phyloP scores from a whole-genome alignment of 768 basidiomycete genomes.

The Mycena kentingensis region DNA sequence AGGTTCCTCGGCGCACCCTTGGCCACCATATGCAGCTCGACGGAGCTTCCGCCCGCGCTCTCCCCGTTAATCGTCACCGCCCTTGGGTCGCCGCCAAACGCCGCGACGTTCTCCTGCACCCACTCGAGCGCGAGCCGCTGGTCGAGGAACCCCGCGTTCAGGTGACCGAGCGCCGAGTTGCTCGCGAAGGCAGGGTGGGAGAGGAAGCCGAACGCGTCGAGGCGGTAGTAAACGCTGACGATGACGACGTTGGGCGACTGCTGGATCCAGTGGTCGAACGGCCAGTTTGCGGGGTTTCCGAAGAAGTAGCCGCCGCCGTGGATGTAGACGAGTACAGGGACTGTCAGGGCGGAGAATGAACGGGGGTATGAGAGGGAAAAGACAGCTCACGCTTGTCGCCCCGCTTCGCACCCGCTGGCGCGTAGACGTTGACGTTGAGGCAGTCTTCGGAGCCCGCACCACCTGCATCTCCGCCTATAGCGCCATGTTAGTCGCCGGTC shows the following conservation, averaged over 20 bases:
- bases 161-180: slow-evolving; percentile 42
- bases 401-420: slow-evolving; percentile 48
- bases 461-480: slow-evolving; percentile 53
- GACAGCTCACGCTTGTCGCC: slow-evolving; percentile 47
- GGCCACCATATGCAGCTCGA: slow-evolving; percentile 61
- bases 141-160: slow-evolving; percentile 59
- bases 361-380: background rate
- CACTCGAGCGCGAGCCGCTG: slow-evolving; percentile 65
- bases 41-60: slow-evolving; percentile 57
- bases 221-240: slow-evolving; percentile 67
- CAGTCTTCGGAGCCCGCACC: slow-evolving; percentile 71
- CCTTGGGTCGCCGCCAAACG: slow-evolving; percentile 64
- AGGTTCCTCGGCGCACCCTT: slow-evolving; percentile 34
- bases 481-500: background rate
- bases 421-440: slow-evolving; percentile 66
- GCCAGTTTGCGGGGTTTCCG: slow-evolving; percentile 67
- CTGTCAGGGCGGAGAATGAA: slow-evolving; percentile 24
- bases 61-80: slow-evolving; percentile 62
- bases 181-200: slow-evolving; percentile 46
- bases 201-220: slow-evolving; percentile 66
- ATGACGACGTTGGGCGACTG: slow-evolving; percentile 64
- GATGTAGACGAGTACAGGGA: slow-evolving; percentile 51
- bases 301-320: slow-evolving; percentile 60
- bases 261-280: slow-evolving; percentile 66
- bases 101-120: slow-evolving; percentile 60